These are phyloP conservation scores for Hymenoscyphus linearis DNA, from an alignment of 2,329 filamentous ascomycete species.

Conservation along the genomic window DNA sequence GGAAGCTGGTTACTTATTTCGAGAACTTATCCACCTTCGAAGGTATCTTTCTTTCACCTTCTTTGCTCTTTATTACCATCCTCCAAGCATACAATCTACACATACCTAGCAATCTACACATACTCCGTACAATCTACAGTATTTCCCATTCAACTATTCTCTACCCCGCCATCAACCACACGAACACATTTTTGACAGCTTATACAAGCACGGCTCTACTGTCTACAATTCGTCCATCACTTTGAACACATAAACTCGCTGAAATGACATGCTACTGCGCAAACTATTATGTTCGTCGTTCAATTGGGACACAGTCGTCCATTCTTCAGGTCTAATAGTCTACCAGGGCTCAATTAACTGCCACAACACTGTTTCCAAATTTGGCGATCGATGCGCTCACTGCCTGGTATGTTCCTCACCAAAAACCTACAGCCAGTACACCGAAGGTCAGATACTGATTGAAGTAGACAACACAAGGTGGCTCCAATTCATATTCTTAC, in stretches of 20 bases:
- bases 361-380: slow-evolving; percentile 34
- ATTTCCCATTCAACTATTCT: no score
- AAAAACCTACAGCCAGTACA: not conserved
- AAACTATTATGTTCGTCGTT: slow-evolving; percentile 35
- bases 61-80: not conserved
- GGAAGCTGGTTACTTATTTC: not conserved
- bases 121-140: no score
- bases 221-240: not conserved
- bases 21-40: not conserved
- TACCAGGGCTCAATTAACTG: slow-evolving; percentile 34
- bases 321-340: slow-evolving; percentile 9
- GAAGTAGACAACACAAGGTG: slow-evolving; percentile 13
- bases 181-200: not conserved
- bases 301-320: not conserved
- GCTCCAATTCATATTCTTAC: slow-evolving; percentile 6
- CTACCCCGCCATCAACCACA: not conserved
- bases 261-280: slow-evolving; percentile 35
- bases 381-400: slow-evolving; percentile 36
- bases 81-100: no score
- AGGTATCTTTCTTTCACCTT: not conserved
- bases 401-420: slow-evolving; percentile 22
- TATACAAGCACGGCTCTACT: not conserved
- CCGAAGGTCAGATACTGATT: not conserved
- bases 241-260: not conserved
- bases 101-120: no score